phyloP scores from a whole-genome alignment of 176 grass and related monocot genomes.

The Raddia guianensis region DNA sequence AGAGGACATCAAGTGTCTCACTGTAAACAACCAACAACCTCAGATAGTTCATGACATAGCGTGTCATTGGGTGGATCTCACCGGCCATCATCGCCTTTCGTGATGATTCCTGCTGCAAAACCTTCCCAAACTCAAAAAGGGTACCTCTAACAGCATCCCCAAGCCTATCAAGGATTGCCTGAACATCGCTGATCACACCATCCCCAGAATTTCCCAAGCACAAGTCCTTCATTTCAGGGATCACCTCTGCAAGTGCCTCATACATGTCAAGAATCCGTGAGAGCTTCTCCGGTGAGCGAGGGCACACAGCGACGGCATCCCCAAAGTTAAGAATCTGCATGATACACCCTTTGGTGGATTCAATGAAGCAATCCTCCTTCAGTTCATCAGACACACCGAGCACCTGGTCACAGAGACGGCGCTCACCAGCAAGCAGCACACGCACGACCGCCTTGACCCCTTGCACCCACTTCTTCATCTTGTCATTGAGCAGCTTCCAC shows the following conservation, averaged over 20 bases:
- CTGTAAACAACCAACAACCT: slow-evolving; percentile 76
- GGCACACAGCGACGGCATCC: slow-evolving; percentile 79
- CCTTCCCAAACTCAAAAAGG: slow-evolving; percentile 77
- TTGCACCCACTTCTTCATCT: slow-evolving; percentile 97
- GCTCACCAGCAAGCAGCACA: slow-evolving; percentile 74
- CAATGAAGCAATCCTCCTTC: slow-evolving; percentile 80
- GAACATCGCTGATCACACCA: slow-evolving; percentile 67
- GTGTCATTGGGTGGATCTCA: slow-evolving; percentile 89
- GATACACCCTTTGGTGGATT: slow-evolving; percentile 77
- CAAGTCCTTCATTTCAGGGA: slow-evolving; percentile 74
- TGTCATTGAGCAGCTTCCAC: slow-evolving; percentile 84
- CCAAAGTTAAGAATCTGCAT: slow-evolving; percentile 92
- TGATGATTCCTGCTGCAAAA: slow-evolving; percentile 73
- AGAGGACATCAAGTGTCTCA: slow-evolving; percentile 64
- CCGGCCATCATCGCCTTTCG: slow-evolving; percentile 65
- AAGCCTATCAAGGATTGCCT: slow-evolving; percentile 68
- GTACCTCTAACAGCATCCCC: slow-evolving; percentile 77
- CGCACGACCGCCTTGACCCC: slow-evolving; percentile 75
- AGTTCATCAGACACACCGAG: slow-evolving; percentile 63
- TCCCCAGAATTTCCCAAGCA: slow-evolving; percentile 63
- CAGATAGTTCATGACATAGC: slow-evolving; percentile 96
- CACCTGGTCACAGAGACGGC: slow-evolving; percentile 74
- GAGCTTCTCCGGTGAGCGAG: slow-evolving; percentile 80
- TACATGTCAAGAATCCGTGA: slow-evolving; percentile 90
- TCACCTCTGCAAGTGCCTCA: slow-evolving; percentile 73